Conservation (phyloP, 768 basidiomycete genomes). For the Phaffia australis region DNA sequence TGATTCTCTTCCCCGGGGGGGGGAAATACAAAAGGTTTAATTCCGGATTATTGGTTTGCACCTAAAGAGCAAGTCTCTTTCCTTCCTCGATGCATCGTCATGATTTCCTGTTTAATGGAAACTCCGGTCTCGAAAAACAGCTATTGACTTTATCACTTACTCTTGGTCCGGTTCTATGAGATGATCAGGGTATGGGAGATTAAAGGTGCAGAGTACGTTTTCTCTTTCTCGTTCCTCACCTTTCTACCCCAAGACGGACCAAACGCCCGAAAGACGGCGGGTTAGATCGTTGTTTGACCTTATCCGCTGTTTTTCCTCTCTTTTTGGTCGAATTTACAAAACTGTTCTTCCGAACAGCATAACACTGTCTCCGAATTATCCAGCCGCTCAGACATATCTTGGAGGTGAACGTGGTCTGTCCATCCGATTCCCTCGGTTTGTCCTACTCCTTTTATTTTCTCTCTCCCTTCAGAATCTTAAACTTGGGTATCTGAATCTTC, state of each 20-base stretch:
- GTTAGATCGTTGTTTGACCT: too few species aligned
- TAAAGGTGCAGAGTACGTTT: constrained; percentile 41
- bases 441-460: not conserved
- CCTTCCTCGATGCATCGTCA: constrained; percentile 52
- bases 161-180: too few species aligned
- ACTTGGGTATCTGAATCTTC: not conserved
- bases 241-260: too few species aligned
- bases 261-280: too few species aligned
- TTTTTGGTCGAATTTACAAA: constrained; percentile 1
- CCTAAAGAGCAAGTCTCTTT: constrained; percentile 41
- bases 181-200: constrained; percentile 96
- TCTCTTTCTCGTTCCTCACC: constrained; percentile 37
- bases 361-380: constrained; percentile 73
- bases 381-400: constrained; percentile 59
- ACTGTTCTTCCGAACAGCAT: constrained; percentile 43
- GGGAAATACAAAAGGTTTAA: constrained; percentile 26
- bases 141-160: constrained; percentile 17
- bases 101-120: not conserved
- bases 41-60: constrained; percentile 41
- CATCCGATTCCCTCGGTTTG: constrained; percentile 58
- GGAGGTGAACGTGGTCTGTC: constrained; percentile 60
- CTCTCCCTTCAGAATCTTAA: not conserved
- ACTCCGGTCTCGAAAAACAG: not conserved
- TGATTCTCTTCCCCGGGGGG: constrained; percentile 53
- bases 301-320: constrained; percentile 41